phyloP scores from a whole-genome alignment of 139 green algal genomes.

The Haematococcus lacustris region DNA sequence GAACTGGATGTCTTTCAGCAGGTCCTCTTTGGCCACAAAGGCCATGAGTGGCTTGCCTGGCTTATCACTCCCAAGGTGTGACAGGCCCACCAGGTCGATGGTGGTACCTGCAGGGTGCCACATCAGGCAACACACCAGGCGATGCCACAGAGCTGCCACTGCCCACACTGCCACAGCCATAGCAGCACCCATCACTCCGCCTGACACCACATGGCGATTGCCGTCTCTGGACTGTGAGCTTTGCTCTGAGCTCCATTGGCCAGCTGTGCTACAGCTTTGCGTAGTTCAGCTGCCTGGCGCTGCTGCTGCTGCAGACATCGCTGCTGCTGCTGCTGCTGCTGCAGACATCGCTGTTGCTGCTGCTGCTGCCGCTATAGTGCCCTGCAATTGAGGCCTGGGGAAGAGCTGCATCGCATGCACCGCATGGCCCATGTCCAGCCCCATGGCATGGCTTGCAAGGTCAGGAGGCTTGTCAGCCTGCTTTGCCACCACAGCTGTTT shows the following conservation, averaged over 20 bases:
- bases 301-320: too few relatives aligned
- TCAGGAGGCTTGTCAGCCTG: too few relatives aligned
- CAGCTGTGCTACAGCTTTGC: too few relatives aligned
- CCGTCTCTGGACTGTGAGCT: background rate
- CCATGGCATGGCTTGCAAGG: too few relatives aligned
- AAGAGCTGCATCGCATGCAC: too few relatives aligned
- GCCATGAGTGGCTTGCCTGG: background rate
- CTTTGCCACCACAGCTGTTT: too few relatives aligned
- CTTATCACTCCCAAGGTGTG: slow-evolving; percentile 11
- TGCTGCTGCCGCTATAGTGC: too few relatives aligned
- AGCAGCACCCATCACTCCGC: background rate
- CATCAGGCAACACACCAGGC: background rate
- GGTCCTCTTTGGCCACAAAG: slow-evolving; percentile 11
- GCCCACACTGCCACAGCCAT: background rate
- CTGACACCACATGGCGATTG: background rate
- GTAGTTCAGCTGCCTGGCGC: too few relatives aligned
- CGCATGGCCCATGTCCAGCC: too few relatives aligned
- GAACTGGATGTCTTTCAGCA: slow-evolving; percentile 72
- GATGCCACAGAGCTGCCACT: background rate
- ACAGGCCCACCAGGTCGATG: slow-evolving; percentile 26
- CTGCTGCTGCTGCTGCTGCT: too few relatives aligned
- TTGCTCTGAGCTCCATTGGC: background rate
- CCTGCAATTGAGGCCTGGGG: too few relatives aligned
- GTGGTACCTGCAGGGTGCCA: slow-evolving; percentile 20
- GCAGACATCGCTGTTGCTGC: too few relatives aligned